A percentile compares a stretch with the other conserved stretches of the same genome.
These are phyloP conservation scores for Candida hispaniensis DNA, from an alignment of 805 yeast species.

Conservation along the genomic window DNA sequence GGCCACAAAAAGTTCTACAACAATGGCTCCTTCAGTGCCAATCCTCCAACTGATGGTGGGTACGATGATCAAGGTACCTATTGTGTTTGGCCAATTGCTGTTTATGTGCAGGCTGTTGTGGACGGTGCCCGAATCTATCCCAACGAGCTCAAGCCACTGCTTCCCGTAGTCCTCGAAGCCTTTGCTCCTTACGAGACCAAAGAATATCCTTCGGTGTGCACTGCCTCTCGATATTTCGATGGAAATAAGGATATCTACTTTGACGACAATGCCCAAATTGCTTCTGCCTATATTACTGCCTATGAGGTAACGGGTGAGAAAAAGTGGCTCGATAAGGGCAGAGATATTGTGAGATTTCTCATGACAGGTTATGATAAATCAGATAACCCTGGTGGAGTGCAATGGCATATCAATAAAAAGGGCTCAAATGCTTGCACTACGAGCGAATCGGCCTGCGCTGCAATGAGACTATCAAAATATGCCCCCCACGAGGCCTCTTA, in stretches of 20 bases:
- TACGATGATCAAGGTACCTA: conserved; percentile 43
- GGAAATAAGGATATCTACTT: conserved; percentile 54
- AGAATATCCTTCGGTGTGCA: conserved; percentile 43
- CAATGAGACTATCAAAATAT: conserved; percentile 45
- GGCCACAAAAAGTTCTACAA: conserved; percentile 23
- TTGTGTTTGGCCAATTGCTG: conserved; percentile 60
- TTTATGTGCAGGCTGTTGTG: conserved; percentile 54
- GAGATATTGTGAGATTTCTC: conserved; percentile 48
- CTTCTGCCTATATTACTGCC: conserved; percentile 52
- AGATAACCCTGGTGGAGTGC: conserved; percentile 47
- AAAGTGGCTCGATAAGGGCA: conserved; percentile 43
- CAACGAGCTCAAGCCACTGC: conserved; percentile 41
- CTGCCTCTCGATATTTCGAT: conserved; percentile 48
- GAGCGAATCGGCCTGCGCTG: conserved; percentile 54
- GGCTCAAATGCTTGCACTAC: conserved; percentile 59
- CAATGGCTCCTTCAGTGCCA: conserved; percentile 22
- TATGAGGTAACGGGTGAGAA: conserved; percentile 55
- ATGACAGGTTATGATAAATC: conserved; percentile 51
- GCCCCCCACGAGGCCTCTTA: conserved; percentile 33
- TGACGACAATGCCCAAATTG: conserved; percentile 69
- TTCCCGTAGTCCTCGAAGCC: conserved; percentile 42
- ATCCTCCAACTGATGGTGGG: conserved; percentile 33
- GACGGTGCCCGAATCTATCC: conserved; percentile 49
- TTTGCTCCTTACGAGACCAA: conserved; percentile 44
- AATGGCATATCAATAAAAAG: conserved; percentile 53